Conservation (phyloP, 2,329 filamentous ascomycete genomes). For the Paraconiothyrium brasiliense region DNA sequence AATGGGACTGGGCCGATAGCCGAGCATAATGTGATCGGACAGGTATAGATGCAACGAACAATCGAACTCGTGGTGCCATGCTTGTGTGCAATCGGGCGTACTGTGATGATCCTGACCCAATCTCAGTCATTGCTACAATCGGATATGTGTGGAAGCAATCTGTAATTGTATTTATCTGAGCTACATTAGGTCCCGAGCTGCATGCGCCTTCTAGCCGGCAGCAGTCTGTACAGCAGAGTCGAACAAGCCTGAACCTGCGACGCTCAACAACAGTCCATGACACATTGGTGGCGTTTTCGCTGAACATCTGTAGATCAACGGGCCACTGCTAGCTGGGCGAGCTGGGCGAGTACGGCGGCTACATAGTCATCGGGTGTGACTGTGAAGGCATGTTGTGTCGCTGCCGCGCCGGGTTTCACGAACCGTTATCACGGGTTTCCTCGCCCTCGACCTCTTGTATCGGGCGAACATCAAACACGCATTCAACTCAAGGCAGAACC, state of each 20-base stretch:
- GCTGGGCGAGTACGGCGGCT: background rate
- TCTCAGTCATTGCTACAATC: too few relatives aligned
- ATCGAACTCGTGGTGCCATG: too few relatives aligned
- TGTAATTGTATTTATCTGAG: too few relatives aligned
- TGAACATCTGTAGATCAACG: background rate
- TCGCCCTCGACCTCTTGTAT: background rate
- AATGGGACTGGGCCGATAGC: background rate
- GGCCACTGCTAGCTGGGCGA: background rate
- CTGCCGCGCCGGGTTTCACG: too few relatives aligned
- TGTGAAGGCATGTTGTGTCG: background rate
- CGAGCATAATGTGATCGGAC: background rate
- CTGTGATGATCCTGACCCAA: too few relatives aligned
- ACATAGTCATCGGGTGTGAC: background rate
- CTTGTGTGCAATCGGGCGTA: too few relatives aligned
- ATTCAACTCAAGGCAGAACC: slow-evolving; percentile 41
- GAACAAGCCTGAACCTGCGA: background rate
- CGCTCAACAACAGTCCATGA: slow-evolving; percentile 9
- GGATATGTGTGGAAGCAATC: too few relatives aligned
- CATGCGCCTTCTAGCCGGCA: background rate
- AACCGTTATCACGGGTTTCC: too few relatives aligned
- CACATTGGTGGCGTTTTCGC: slow-evolving; percentile 14
- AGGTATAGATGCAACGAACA: background rate
- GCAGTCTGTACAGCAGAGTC: background rate
- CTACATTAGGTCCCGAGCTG: too few relatives aligned
- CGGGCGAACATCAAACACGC: background rate